Base-by-base conservation (phyloP, 768 basidiomycete genomes). In the Tylopilus subfusipes region DNA sequence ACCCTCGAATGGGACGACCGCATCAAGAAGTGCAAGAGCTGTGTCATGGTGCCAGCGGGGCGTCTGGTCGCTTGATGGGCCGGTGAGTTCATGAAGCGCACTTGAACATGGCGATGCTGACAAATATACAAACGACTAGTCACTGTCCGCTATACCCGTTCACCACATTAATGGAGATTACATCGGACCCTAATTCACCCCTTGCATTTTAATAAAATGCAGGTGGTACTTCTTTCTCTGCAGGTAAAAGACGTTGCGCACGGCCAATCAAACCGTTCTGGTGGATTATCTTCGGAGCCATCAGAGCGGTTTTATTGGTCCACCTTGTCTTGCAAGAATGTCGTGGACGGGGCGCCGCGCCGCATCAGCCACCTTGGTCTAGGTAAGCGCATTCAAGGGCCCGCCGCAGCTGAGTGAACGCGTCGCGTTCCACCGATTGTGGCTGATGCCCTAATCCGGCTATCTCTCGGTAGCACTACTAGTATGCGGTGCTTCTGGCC, bases 401-500 rank as follows among this genome's bases (percentile, higher is more conserved):
- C 59, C 59, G 59, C 54, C 53, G 42, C 54, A 42, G 54, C n/a
- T n/a, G n/a, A 38, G 46, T 52, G 53, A 59, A 55, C 57, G 43
- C 60, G 58, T 53, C 27, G 47, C 44, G 22, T 24, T 55, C 45
- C 47, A 38, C 42, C 42, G 59, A 57, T 56, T 54, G 48, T 59
- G 50, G 46, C 54, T 57, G 48, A 39, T 19, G 52, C 51, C 63
- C 60, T 58, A 50, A 59, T 44, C 47, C 59, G 63, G 53, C 44
- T 59, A 48, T n/a, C n/a, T n/a, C 22, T 49, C 49, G 57, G 58
- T 50, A 54, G 47, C 16, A 36, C 34, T 36, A 34, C 25, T 39
- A n/a, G n/a, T n/a, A 56, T 43, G 59, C 66, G 44, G 57, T 68
- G 66, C 66, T 56, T 47, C 58, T 55, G 40, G 63, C 67, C 67